These are phyloP conservation scores for Ogataea glucozyma DNA, from an alignment of 805 yeast genomes.

Conservation along the genomic window DNA sequence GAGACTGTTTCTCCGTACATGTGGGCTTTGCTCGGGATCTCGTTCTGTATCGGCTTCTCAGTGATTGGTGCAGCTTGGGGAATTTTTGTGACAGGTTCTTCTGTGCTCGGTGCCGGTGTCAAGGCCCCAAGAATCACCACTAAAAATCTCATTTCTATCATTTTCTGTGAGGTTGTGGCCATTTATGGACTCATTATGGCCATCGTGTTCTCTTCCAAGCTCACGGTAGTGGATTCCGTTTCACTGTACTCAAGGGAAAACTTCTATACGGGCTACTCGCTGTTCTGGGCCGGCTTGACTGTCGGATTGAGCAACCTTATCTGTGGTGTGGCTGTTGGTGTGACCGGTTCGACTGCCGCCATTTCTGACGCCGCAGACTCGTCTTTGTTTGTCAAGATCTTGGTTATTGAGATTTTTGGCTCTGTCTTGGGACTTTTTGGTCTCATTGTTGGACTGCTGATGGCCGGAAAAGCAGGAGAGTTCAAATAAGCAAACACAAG, in stretches of 20 bases:
- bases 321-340: slow-evolving; percentile 96
- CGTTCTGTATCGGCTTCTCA: slow-evolving; percentile 86
- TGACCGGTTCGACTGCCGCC: slow-evolving; percentile 99
- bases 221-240: slow-evolving; percentile 65
- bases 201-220: slow-evolving; percentile 91
- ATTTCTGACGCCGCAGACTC: slow-evolving; percentile 97
- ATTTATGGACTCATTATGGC: slow-evolving; percentile 97
- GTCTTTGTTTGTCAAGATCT: slow-evolving; percentile 88
- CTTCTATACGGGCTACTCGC: slow-evolving; percentile 89
- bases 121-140: slow-evolving; percentile 97
- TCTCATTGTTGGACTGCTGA: slow-evolving; percentile 91
- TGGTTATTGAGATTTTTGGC: slow-evolving; percentile 97
- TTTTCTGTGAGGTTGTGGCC: slow-evolving; percentile 99
- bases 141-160: slow-evolving; percentile 92
- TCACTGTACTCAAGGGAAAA: slow-evolving; percentile 76
- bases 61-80: slow-evolving; percentile 99
- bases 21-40: slow-evolving; percentile 95
- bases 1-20: slow-evolving; percentile 87
- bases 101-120: slow-evolving; percentile 97
- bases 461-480: slow-evolving; percentile 95
- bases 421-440: slow-evolving; percentile 95
- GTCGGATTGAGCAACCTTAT: slow-evolving; percentile 91
- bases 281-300: slow-evolving; percentile 98
- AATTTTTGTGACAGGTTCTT: slow-evolving; percentile 90
- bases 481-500: slow-evolving; percentile 39